Evolutionary conservation across 257 asterid genomes (phyloP).

Genomic region (Solanum appendiculatum): DNA sequence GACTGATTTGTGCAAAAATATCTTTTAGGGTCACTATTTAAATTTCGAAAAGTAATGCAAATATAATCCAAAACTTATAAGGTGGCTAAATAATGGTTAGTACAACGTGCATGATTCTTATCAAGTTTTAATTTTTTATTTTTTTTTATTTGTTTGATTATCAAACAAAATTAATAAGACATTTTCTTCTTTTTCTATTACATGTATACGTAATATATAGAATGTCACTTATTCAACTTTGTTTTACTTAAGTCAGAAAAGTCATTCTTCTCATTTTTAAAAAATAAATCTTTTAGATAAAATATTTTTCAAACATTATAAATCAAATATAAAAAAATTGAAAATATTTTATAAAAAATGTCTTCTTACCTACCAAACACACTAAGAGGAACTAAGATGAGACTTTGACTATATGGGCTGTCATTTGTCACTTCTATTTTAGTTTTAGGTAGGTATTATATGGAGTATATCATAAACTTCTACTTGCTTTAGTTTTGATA

Average conservation of each 20-base stretch:
- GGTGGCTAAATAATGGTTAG: too few species aligned
- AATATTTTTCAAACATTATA: rapidly evolving
- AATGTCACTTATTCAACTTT: too few species aligned
- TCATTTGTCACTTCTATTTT: not conserved
- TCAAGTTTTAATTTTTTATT: not conserved
- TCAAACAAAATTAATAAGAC: not conserved
- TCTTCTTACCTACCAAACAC: not conserved
- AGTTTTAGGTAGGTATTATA: not conserved
- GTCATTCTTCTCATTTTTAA: too few species aligned
- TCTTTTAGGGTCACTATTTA: too few species aligned
- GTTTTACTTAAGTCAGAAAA: too few species aligned
- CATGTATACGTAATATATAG: too few species aligned
- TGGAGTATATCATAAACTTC: not conserved
- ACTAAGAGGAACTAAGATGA: not conserved
- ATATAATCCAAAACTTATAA: too few species aligned
- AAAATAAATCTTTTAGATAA: too few species aligned
- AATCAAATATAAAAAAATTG: not conserved
- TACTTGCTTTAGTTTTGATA: not conserved
- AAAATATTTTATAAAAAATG: too few species aligned
- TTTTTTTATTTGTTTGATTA: too few species aligned
- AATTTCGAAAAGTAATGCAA: not conserved
- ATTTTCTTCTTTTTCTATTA: too few species aligned
- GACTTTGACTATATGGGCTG: not conserved
- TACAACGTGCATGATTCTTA: not conserved
- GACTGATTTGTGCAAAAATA: not conserved